Percentiles rank a stretch among this genome's conserved stretches.
phyloP scores from a whole-genome alignment of 305 asterid genomes.

The Coffea humblotiana region DNA sequence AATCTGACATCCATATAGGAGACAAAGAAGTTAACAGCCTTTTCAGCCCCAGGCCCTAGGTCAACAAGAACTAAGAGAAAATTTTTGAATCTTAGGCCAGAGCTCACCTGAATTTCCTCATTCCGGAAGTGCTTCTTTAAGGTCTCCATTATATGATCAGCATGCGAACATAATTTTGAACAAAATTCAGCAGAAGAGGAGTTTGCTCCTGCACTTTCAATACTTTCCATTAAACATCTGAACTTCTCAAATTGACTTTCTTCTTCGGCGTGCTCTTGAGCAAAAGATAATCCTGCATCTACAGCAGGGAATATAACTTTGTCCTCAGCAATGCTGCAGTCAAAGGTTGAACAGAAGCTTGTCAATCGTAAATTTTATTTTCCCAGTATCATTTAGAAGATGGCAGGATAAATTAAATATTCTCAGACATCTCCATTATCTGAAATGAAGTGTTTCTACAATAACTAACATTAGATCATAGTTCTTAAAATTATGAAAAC shows the following conservation, averaged over 20 bases:
- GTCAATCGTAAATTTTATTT: not conserved
- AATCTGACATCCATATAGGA: not conserved
- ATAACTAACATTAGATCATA: not conserved
- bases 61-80: constrained; percentile 15
- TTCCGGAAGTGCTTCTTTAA: constrained; percentile 78
- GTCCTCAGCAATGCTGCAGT: constrained; percentile 98
- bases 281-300: constrained; percentile 85
- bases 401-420: not conserved
- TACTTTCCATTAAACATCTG: constrained; percentile 83
- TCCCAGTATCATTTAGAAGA: not conserved
- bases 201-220: constrained; percentile 84
- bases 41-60: not conserved
- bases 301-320: constrained; percentile 95
- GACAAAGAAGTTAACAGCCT: not conserved
- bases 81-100: not conserved
- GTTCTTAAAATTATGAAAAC: not conserved
- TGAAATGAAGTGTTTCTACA: not conserved
- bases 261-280: constrained; percentile 95
- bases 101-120: constrained; percentile 87
- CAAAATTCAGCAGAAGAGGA: constrained; percentile 83
- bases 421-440: not conserved
- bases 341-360: constrained; percentile 22
- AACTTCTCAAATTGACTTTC: constrained; percentile 92
- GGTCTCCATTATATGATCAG: constrained; percentile 89
- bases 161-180: constrained; percentile 81